These are phyloP conservation scores for Ascochyta fabae DNA, from an alignment of 2,329 filamentous ascomycete species.

Conservation along the genomic window DNA sequence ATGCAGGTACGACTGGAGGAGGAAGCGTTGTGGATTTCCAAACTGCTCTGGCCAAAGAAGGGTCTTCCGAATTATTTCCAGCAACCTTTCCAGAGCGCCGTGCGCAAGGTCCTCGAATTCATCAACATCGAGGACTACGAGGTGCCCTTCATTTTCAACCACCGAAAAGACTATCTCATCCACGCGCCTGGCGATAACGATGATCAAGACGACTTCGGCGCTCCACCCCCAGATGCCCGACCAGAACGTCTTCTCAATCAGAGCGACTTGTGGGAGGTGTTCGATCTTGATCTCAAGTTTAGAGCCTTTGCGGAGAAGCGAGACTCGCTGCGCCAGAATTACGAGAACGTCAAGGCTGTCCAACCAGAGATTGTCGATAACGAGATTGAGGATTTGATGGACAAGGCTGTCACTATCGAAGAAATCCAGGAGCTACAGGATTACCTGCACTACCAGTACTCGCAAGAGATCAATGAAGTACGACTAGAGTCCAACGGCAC, in stretches of 20 bases:
- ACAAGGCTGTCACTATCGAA: conserved; percentile 82
- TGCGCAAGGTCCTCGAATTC: conserved; percentile 92
- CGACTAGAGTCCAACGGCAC: conserved; percentile 69
- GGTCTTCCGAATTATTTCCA: conserved; percentile 73
- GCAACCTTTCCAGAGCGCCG: conserved; percentile 82
- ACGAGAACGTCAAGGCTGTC: conserved; percentile 70
- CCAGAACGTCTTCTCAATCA: conserved; percentile 91
- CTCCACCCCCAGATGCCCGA: conserved; percentile 73
- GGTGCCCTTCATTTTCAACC: conserved; percentile 96
- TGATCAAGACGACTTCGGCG: conserved; percentile 66
- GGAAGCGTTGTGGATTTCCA: conserved; percentile 90
- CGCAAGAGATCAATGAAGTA: conserved; percentile 81
- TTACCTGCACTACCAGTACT: conserved; percentile 94
- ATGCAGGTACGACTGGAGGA: conserved; percentile 69
- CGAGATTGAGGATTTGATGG: conserved; percentile 83
- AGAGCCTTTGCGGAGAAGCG: conserved; percentile 91
- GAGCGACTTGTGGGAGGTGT: conserved; percentile 91
- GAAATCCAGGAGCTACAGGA: conserved; percentile 97
- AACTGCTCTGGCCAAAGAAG: conserved; percentile 88
- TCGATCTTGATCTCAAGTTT: conserved; percentile 95
- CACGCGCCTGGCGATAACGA: conserved; percentile 73
- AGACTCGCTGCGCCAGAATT: conserved; percentile 80
- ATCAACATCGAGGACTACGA: conserved; percentile 94
- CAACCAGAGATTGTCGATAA: conserved; percentile 69
- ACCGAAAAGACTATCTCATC: conserved; percentile 96